Percentiles rank a stretch among this genome's conserved stretches.
Evolutionary conservation across 1,284 basidiomycete genomes (phyloP).

Genomic region (Ustilago bromivora): DNA sequence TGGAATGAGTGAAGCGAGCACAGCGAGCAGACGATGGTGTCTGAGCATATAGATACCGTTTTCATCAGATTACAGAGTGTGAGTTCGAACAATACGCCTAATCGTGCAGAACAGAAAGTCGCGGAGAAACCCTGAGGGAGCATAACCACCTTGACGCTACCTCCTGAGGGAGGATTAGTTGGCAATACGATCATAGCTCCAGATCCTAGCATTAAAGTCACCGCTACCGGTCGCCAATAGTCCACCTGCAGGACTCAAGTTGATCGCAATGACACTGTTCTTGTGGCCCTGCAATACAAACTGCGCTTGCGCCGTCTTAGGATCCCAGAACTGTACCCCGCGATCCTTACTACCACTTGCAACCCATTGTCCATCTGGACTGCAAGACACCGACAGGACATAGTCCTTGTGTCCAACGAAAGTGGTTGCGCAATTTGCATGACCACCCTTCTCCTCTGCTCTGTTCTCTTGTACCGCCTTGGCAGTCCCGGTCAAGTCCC

Average conservation of each 20-base stretch:
- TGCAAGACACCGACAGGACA: constrained; percentile 82
- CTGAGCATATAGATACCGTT: too few relatives aligned
- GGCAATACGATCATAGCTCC: constrained; percentile 61
- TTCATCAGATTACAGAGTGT: neutral
- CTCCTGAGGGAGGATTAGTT: constrained; percentile 14
- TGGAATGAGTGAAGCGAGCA: neutral
- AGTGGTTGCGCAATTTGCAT: constrained; percentile 78
- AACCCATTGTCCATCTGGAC: constrained; percentile 86
- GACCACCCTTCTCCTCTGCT: constrained; percentile 60
- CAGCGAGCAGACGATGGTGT: neutral
- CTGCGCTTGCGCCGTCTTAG: constrained; percentile 79
- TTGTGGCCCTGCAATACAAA: constrained; percentile 90
- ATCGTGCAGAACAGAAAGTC: neutral
- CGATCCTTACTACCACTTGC: constrained; percentile 91
- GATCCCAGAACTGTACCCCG: constrained; percentile 82
- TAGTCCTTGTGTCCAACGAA: constrained; percentile 90
- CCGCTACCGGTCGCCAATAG: constrained; percentile 87
- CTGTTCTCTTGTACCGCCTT: constrained; percentile 59
- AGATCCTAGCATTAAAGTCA: constrained; percentile 76
- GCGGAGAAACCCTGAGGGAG: neutral
- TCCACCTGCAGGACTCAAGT: constrained; percentile 80
- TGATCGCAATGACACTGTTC: constrained; percentile 89
- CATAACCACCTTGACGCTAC: neutral
- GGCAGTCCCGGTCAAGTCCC: constrained; percentile 78
- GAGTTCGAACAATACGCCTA: neutral